Conservation (phyloP, 179 eudicot species). For the Sideroxylon spinosum region DNA sequence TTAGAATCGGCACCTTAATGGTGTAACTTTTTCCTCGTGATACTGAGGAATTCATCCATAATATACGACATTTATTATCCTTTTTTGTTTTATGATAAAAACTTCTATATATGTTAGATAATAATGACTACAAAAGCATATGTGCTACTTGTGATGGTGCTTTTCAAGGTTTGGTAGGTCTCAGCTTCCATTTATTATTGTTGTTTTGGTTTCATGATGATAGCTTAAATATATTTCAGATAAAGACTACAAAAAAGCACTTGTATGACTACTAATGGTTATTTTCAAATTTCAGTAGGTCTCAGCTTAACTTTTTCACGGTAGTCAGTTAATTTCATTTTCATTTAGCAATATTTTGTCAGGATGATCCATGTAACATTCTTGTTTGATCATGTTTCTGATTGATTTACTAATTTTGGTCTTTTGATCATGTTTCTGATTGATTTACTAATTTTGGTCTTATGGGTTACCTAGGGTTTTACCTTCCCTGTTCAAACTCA, state of each 20-base stretch:
- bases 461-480: constrained; percentile 54
- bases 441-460: constrained; percentile 5
- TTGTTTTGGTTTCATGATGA: not conserved
- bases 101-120: too few relatives aligned
- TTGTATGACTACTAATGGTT: not conserved
- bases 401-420: not conserved
- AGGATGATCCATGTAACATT: not conserved
- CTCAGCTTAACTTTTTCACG: not conserved
- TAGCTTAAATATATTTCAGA: not conserved
- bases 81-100: too few relatives aligned
- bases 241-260: not conserved
- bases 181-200: not conserved
- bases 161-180: too few relatives aligned
- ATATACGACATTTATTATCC: too few relatives aligned
- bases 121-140: too few relatives aligned
- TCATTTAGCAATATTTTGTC: not conserved
- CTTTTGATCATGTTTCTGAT: not conserved
- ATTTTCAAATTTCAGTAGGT: not conserved
- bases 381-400: not conserved
- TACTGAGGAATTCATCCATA: not conserved
- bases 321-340: not conserved
- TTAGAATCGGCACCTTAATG: not conserved
- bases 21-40: not conserved
- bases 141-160: too few relatives aligned
- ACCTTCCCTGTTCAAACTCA: constrained; percentile 74